phyloP scores from a whole-genome alignment of 129 eudicot species.

The Arctium lappa region DNA sequence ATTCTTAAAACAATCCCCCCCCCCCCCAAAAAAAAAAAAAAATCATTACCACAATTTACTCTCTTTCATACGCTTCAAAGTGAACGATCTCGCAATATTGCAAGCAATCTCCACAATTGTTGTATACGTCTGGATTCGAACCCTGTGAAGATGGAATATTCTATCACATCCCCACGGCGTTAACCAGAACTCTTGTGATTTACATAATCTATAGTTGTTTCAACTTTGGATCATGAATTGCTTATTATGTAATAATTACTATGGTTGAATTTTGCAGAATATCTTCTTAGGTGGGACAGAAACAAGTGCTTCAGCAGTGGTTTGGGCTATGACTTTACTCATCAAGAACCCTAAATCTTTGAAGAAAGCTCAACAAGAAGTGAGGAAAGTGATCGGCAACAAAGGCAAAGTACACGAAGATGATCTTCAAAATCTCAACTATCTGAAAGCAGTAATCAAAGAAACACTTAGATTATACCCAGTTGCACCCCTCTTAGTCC shows the following conservation, averaged over 20 bases:
- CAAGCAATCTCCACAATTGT: no score
- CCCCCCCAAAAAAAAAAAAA: no score
- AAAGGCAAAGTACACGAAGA: conserved; percentile 25
- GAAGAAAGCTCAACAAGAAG: conserved; percentile 45
- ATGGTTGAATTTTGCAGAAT: conserved; percentile 18
- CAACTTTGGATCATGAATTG: neutral
- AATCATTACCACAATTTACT: no score
- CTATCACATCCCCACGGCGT: no score
- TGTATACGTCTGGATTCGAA: no score
- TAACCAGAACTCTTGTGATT: no score
- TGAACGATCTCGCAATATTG: no score
- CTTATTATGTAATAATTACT: neutral
- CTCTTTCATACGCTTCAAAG: no score
- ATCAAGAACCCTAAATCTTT: conserved; percentile 37
- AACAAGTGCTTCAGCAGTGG: conserved; percentile 33
- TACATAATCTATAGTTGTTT: neutral
- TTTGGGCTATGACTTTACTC: conserved; percentile 47
- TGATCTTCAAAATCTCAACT: conserved; percentile 29
- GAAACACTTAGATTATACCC: conserved; percentile 37
- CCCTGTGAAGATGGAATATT: no score
- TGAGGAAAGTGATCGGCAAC: conserved; percentile 21
- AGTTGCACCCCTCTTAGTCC: conserved; percentile 29
- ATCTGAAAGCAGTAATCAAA: conserved; percentile 36
- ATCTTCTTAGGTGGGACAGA: conserved; percentile 46
- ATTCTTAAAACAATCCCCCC: no score